Percentiles rank a stretch among this genome's conserved stretches.
phyloP scores from a whole-genome alignment of 345 rosid species.

The Euphorbia peplus region DNA sequence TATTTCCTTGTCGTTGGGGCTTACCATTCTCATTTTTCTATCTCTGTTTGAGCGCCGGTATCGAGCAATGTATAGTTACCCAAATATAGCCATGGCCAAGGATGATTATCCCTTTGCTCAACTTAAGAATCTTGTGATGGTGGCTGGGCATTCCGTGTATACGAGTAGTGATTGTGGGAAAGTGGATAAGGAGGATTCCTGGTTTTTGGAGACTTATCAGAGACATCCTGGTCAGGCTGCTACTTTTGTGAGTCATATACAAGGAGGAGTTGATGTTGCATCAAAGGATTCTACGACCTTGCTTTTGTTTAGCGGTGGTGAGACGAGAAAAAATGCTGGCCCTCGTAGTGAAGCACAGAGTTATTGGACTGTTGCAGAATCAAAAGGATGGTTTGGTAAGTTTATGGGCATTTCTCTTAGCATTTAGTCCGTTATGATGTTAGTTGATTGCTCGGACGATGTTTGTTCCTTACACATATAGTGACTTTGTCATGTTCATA shows the following conservation, averaged over 20 bases:
- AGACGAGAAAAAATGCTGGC: conserved; percentile 92
- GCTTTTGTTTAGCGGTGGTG: conserved; percentile 97
- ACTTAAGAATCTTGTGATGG: conserved; percentile 86
- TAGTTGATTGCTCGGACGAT: background rate
- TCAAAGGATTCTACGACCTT: conserved; percentile 63
- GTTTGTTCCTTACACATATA: background rate
- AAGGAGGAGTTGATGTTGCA: conserved; percentile 61
- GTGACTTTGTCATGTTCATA: background rate
- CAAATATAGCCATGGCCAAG: conserved; percentile 31
- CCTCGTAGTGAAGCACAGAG: conserved; percentile 99
- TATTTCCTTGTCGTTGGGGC: conserved; percentile 58
- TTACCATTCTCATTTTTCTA: conserved; percentile 49
- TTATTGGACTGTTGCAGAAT: conserved; percentile 95
- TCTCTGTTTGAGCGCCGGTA: conserved; percentile 48
- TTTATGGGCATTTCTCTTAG: conserved; percentile 15
- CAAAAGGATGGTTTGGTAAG: conserved; percentile 96
- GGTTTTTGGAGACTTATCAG: conserved; percentile 96
- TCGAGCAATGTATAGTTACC: conserved; percentile 28
- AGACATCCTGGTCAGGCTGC: conserved; percentile 91
- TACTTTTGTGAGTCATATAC: conserved; percentile 77
- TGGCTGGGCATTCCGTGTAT: conserved; percentile 95
- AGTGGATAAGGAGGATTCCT: conserved; percentile 77
- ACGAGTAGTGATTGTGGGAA: conserved; percentile 74
- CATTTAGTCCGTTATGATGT: background rate
- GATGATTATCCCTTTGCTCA: conserved; percentile 57